These are phyloP conservation scores for Peterozyma xylosa DNA, from an alignment of 805 yeast genomes.

Conservation along the genomic window DNA sequence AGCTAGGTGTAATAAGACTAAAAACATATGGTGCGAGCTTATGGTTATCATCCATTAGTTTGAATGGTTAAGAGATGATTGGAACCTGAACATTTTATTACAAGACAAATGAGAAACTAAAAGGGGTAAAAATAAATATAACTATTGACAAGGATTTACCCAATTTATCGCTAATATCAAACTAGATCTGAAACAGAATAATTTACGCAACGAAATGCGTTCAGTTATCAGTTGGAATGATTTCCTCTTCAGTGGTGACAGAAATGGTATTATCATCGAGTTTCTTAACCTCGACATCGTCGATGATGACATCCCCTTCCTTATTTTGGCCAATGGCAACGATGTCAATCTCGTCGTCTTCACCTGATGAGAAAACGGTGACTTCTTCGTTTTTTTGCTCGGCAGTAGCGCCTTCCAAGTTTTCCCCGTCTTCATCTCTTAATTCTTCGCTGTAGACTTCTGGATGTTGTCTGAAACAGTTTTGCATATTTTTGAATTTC, in stretches of 20 bases:
- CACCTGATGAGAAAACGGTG: constrained; percentile 6
- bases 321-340: constrained; percentile 8
- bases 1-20: too few relatives aligned
- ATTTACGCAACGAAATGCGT: too few relatives aligned
- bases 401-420: constrained; percentile 15
- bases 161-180: too few relatives aligned
- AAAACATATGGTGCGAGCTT: too few relatives aligned
- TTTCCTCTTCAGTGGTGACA: constrained; percentile 10
- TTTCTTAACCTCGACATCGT: constrained; percentile 8
- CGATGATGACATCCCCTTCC: constrained; percentile 11
- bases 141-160: too few relatives aligned
- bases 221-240: neutral
- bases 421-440: constrained; percentile 62
- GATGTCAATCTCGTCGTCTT: constrained; percentile 3
- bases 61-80: too few relatives aligned
- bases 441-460: constrained; percentile 91
- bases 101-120: too few relatives aligned
- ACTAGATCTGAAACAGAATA: too few relatives aligned
- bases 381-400: constrained; percentile 8
- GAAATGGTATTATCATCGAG: neutral
- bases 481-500: constrained; percentile 86
- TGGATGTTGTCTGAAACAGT: constrained; percentile 87
- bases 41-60: too few relatives aligned
- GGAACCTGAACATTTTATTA: too few relatives aligned
- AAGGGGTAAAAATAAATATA: too few relatives aligned